phyloP scores from a whole-genome alignment of 257 asterid species.

The Hygrophila difformis region DNA sequence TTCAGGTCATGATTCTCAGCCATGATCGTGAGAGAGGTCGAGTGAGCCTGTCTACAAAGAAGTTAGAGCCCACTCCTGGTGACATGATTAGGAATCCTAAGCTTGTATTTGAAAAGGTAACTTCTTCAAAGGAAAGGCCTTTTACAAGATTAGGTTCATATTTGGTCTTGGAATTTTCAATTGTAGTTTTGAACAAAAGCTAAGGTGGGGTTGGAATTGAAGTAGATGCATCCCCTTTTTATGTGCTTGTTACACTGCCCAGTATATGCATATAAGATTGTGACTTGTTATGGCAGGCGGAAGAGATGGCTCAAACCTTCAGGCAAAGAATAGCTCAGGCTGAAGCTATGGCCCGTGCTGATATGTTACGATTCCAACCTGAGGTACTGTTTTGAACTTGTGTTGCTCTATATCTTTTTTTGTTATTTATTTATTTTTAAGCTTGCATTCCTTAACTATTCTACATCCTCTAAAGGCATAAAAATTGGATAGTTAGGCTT shows the following conservation, averaged over 20 bases:
- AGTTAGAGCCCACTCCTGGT: slow-evolving; percentile 97
- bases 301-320: slow-evolving; percentile 99
- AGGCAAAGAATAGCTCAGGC: slow-evolving; percentile 99
- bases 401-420: too few relatives aligned
- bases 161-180: background rate
- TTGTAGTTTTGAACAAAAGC: too few relatives aligned
- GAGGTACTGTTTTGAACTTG: slow-evolving; percentile 85
- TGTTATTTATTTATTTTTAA: too few relatives aligned
- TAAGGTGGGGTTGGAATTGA: too few relatives aligned
- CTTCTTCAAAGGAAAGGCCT: background rate
- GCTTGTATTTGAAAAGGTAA: slow-evolving; percentile 89
- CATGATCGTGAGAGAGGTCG: slow-evolving; percentile 99
- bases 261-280: slow-evolving; percentile 1
- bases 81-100: slow-evolving; percentile 98
- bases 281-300: slow-evolving; percentile 50
- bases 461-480: too few relatives aligned
- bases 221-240: background rate
- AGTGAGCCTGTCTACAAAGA: slow-evolving; percentile 93
- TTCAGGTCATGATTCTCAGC: slow-evolving; percentile 93
- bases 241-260: slow-evolving; percentile 1
- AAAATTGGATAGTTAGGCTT: too few relatives aligned
- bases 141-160: background rate
- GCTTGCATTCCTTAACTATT: too few relatives aligned
- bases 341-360: slow-evolving; percentile 99
- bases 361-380: slow-evolving; percentile 93